Base-by-base conservation (phyloP, 495 filamentous ascomycete species). In the Penicillium roqueforti region DNA sequence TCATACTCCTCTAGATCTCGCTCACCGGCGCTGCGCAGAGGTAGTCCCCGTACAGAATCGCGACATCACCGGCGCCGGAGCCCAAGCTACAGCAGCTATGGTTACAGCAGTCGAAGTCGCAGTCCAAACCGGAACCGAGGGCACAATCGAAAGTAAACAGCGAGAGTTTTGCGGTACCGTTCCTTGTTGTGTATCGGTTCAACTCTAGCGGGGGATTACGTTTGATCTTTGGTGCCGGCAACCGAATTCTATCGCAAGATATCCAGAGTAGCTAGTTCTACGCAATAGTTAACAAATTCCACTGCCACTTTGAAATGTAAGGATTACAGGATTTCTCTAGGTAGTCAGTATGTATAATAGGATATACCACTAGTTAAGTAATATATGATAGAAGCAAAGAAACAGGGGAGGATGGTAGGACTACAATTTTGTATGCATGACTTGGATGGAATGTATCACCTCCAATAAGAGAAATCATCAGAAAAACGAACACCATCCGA, bases 401-500 rank as follows among this genome's bases (percentile, higher is more conserved):
- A 34, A 8, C 28, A 23, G 22, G 22, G 28, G 10, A 36, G n/a
- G 32, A n/a, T n/a, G 3, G 32, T 13, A 36, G 14, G 10, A 11
- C 11, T 22, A 20, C 18, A 13, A 8, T 22, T 20, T 22, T 40
- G 3, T 40, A 40, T 40, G 8, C 1, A 22, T 20, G 18, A 6
- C 38, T 22, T 13, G 18, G 6, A 40, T 13, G 22, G 9, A 40
- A 22, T 6, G 9, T 40, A 40, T 22, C 11, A 22, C 19, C n/a
- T 10, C 37, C 41, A 43, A 13, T 16, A 31, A 23, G 8, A 43
- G 7, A 43, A 18, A 45, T 5, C 11, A 26, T 72, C 60, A 97
- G 58, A 96, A 84, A 65, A 97, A 97, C 19, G 92, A 81, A 78
- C 90, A 96, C 93, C 93, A 98, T 22, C 93, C 93, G 72, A 97